Evolutionary conservation across 352 stramenopile species (phyloP).

Genomic region (Phytopythium delawarense): DNA sequence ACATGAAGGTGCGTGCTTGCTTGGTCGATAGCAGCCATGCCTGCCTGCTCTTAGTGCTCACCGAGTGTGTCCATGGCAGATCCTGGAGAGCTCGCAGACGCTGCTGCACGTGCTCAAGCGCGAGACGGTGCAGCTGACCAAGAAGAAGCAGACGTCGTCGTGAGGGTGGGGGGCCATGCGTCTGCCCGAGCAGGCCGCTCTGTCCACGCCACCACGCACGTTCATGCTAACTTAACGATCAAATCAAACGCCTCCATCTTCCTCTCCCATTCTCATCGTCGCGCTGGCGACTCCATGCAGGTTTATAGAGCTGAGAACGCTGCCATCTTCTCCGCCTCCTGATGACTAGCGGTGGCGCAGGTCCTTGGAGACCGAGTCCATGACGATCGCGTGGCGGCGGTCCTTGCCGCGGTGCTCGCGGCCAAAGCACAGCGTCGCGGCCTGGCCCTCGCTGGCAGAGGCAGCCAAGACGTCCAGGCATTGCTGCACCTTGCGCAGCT

Average conservation of each 20-base stretch:
- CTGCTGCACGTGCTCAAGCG: slow-evolving; percentile 94
- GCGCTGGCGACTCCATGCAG: no score
- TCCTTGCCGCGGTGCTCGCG: slow-evolving; percentile 66
- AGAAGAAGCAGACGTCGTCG: slow-evolving; percentile 92
- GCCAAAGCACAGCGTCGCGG: slow-evolving; percentile 42
- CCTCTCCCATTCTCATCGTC: no score
- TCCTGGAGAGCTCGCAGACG: slow-evolving; percentile 93
- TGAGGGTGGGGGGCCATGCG: slow-evolving; percentile 6
- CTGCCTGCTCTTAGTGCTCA: background rate
- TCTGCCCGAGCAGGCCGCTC: background rate
- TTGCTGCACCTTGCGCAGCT: slow-evolving; percentile 63
- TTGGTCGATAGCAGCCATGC: no score
- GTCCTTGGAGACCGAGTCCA: slow-evolving; percentile 56
- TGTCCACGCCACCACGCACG: background rate
- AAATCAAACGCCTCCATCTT: background rate
- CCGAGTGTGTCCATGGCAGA: slow-evolving; percentile 31
- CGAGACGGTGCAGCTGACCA: slow-evolving; percentile 92
- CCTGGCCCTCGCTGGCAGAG: slow-evolving; percentile 18
- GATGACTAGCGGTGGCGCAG: slow-evolving; percentile 48
- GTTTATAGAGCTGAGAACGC: background rate
- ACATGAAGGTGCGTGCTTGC: slow-evolving; percentile 91
- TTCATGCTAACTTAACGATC: background rate
- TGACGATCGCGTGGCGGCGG: slow-evolving; percentile 60
- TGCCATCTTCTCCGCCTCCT: background rate
- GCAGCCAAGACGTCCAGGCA: slow-evolving; percentile 60